Evolutionary conservation across 2,329 filamentous ascomycete genomes (phyloP), one percentile per base, ranked within the genome.

Genomic region (Fusarium xyrophilum): DNA sequence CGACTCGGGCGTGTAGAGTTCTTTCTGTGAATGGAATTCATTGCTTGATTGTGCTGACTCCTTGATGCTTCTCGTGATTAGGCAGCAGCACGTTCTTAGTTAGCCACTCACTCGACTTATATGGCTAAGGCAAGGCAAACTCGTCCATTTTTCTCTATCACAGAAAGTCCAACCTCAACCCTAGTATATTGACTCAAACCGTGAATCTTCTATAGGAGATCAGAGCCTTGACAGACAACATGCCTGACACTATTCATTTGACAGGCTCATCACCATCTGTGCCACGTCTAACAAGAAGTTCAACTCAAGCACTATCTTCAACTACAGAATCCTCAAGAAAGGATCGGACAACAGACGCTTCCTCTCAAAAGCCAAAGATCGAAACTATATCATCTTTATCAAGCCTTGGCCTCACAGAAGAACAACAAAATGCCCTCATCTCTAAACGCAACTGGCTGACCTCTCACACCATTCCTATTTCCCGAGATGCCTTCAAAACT

Each of bases 381-480:
- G 43, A 25, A 5, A 10, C 10, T 19, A 33, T 69, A 2, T 23
- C 30, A 5, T 47, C 62, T 7, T 36, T 55, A 7, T 38, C 43
- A 8, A 13, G 19, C 7, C 30, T 61, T 6, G 46, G 50, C 8
- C 40, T 60, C 19, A 52, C 50, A 7, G 23, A 43, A 28, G 54
- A 52, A 21, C 19, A 69, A 9, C 38, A 42, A 2, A 19, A 63
- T 32, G 52, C 50, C 15, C 54, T 72, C 27, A 17, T 46, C 38
- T 30, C 36, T 21, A 72, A 72, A 40, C 68, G 56, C 9, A 42
- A 39, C n/a, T 71, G 70, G 70, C 65, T 73, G 40, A 50, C 60
- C n/a, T 68, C 51, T 17, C 28, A 75, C 57, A 56, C 66, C 3
- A 17, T 75, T 28, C 17, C 63, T 14, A 60, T 71, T 6, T 66